Conservation (phyloP, 148 eudicot genomes). For the Chenopodium formosanum region DNA sequence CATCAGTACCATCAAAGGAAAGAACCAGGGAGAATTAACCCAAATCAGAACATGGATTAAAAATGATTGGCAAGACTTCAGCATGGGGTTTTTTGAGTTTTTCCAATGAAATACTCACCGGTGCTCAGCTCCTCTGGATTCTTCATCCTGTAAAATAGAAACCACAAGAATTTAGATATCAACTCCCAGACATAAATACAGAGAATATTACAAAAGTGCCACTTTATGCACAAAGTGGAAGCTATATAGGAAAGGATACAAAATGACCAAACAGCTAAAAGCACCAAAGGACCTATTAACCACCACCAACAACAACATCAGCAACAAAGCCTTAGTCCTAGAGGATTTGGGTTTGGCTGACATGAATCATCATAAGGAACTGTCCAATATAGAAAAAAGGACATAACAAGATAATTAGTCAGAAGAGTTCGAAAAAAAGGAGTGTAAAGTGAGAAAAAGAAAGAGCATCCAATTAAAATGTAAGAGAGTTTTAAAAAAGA, state of each 20-base stretch:
- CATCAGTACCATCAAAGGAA: neutral
- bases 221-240: neutral
- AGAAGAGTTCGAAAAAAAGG: too few species aligned
- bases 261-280: neutral
- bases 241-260: neutral
- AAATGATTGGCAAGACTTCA: neutral
- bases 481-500: too few species aligned
- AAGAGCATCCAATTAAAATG: too few species aligned
- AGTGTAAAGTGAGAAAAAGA: too few species aligned
- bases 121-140: conserved; percentile 50
- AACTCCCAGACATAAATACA: neutral
- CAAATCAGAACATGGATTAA: neutral
- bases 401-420: too few species aligned
- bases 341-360: too few species aligned
- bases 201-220: neutral
- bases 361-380: too few species aligned
- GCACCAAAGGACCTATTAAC: neutral
- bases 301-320: too few species aligned
- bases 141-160: conserved; percentile 48
- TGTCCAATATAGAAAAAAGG: too few species aligned
- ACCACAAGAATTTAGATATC: neutral
- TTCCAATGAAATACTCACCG: conserved; percentile 46
- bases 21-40: neutral
- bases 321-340: too few species aligned
- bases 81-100: neutral